phyloP scores from a whole-genome alignment of 2,329 filamentous ascomycete genomes.

The Fusarium buharicum region DNA sequence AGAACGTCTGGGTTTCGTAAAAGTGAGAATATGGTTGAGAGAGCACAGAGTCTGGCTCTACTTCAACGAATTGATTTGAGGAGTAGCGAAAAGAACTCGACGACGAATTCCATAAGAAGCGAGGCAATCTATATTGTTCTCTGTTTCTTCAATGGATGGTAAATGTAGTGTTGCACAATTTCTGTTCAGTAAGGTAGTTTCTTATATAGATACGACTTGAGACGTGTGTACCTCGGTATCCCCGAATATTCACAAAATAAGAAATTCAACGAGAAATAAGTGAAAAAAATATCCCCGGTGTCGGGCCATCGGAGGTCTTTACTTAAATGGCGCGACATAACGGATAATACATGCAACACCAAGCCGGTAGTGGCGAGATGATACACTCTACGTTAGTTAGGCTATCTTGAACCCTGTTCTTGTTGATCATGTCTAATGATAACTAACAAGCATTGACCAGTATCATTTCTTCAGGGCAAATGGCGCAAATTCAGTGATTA shows the following conservation, averaged over 20 bases:
- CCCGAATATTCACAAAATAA: not conserved
- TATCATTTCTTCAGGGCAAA: not conserved
- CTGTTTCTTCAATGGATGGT: not conserved
- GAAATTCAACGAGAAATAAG: not conserved
- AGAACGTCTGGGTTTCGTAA: too few species aligned
- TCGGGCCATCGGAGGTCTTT: conserved; percentile 22
- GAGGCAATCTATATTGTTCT: not conserved
- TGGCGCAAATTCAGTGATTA: not conserved
- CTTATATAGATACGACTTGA: not conserved
- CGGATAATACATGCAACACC: not conserved
- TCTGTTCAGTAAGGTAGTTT: not conserved
- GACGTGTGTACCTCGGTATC: not conserved
- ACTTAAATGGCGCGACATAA: conserved; percentile 18
- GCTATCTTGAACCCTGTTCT: too few species aligned
- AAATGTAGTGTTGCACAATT: not conserved
- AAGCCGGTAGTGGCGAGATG: conserved; percentile 11
- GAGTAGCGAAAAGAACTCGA: conserved; percentile 43
- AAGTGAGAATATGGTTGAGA: not conserved
- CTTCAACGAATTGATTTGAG: conserved; percentile 43
- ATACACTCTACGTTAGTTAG: not conserved
- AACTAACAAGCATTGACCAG: not conserved
- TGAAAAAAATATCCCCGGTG: not conserved
- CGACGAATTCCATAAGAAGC: conserved; percentile 43
- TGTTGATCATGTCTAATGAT: too few species aligned
- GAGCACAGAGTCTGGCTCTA: not conserved